Conservation (phyloP, 2,329 filamentous ascomycete genomes). For the Verticillium isaacii region DNA sequence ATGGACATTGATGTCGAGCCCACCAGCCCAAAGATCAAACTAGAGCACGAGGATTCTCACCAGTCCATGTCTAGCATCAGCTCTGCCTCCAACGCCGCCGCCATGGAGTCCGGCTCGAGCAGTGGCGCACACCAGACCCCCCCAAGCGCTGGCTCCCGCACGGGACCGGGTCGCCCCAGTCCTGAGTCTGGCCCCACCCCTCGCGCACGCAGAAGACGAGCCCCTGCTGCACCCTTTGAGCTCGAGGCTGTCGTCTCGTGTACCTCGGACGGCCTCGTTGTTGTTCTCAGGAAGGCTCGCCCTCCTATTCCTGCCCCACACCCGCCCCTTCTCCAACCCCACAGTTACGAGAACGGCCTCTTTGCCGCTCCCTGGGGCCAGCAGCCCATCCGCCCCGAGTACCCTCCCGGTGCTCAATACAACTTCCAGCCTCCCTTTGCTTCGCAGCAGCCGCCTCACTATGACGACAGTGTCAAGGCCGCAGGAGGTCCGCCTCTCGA, state of each 20-base stretch:
- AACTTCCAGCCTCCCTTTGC: constrained; percentile 35
- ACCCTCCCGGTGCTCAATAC: constrained; percentile 14
- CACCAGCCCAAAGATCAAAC: constrained; percentile 25
- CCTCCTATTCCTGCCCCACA: constrained; percentile 60
- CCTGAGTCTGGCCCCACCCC: constrained; percentile 21
- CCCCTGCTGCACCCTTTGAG: constrained; percentile 43
- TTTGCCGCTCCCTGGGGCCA: constrained; percentile 78
- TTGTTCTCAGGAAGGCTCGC: constrained; percentile 70
- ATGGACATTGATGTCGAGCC: constrained; percentile 36
- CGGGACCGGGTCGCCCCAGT: neutral
- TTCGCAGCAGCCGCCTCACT: constrained; percentile 31
- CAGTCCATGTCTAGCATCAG: constrained; percentile 1
- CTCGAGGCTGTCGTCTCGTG: constrained; percentile 89
- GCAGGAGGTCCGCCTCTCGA: constrained; percentile 50
- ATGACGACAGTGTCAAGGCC: constrained; percentile 39
- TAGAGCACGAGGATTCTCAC: constrained; percentile 20
- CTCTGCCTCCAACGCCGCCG: neutral
- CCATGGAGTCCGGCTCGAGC: neutral
- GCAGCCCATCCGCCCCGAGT: constrained; percentile 53
- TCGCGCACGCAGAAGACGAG: neutral
- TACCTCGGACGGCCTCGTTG: constrained; percentile 81
- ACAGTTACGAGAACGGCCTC: constrained; percentile 54
- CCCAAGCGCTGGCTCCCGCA: neutral
- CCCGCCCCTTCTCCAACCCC: constrained; percentile 37
- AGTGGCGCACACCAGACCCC: neutral